Conservation (phyloP, 139 green algal species). For the Picochlorum costavermella region DNA sequence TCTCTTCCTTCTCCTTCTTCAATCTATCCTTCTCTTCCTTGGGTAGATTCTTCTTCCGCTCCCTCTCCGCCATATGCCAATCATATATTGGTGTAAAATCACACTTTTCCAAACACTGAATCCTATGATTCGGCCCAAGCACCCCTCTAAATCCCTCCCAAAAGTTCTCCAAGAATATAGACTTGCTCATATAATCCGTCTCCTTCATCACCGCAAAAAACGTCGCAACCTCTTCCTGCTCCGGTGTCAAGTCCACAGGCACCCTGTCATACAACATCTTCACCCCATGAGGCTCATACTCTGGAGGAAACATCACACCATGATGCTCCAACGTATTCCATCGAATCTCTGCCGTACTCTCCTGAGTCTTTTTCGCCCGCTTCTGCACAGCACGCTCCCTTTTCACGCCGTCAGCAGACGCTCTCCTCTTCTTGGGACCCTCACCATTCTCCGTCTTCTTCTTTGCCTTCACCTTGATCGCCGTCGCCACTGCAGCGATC, state of each 20-base stretch:
- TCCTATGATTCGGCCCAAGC: slow-evolving; percentile 77
- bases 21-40: slow-evolving; percentile 89
- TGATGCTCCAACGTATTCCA: slow-evolving; percentile 83
- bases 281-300: slow-evolving; percentile 86
- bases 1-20: slow-evolving; percentile 73
- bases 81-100: slow-evolving; percentile 97
- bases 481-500: not conserved
- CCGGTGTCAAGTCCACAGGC: slow-evolving; percentile 79
- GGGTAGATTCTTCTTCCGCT: slow-evolving; percentile 82
- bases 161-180: slow-evolving; percentile 87
- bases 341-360: slow-evolving; percentile 40
- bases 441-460: not conserved
- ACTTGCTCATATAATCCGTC: slow-evolving; percentile 94
- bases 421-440: no score
- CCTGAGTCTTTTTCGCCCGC: slow-evolving; percentile 3
- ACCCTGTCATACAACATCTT: slow-evolving; percentile 83
- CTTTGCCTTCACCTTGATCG: not conserved
- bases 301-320: slow-evolving; percentile 94
- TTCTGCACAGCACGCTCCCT: slow-evolving; percentile 9
- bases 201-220: slow-evolving; percentile 96
- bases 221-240: slow-evolving; percentile 82
- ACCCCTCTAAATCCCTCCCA: slow-evolving; percentile 88
- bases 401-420: not conserved
- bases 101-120: slow-evolving; percentile 73
- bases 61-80: slow-evolving; percentile 71